Percentiles rank a stretch among this genome's conserved stretches.
These are phyloP conservation scores for Microdochium trichocladiopsis DNA, from an alignment of 2,329 filamentous ascomycete species.

Conservation along the genomic window DNA sequence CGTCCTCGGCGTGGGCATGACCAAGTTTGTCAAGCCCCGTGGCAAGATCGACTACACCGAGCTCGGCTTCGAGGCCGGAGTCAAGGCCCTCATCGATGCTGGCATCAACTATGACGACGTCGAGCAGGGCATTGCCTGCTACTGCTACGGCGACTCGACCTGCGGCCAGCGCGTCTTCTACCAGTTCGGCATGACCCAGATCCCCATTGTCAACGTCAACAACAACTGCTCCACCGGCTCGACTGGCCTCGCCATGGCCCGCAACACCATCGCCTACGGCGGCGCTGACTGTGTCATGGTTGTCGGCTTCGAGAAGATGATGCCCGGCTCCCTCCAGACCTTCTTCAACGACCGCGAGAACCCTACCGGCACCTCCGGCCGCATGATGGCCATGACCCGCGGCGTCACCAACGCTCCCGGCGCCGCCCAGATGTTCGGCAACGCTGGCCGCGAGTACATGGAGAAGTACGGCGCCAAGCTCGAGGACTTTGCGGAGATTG, in stretches of 20 bases:
- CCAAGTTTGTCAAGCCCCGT: slow-evolving; percentile 96
- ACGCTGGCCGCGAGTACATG: slow-evolving; percentile 90
- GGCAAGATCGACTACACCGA: slow-evolving; percentile 94
- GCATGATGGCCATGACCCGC: slow-evolving; percentile 78
- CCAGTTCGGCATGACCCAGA: slow-evolving; percentile 95
- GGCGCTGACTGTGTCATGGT: slow-evolving; percentile 85
- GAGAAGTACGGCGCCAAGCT: slow-evolving; percentile 83
- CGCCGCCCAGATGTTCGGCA: slow-evolving; percentile 91
- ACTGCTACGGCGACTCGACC: slow-evolving; percentile 93
- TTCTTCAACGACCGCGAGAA: slow-evolving; percentile 82
- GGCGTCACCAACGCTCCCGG: slow-evolving; percentile 77
- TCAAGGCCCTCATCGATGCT: slow-evolving; percentile 79
- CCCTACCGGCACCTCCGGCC: slow-evolving; percentile 63
- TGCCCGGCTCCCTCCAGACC: slow-evolving; percentile 74
- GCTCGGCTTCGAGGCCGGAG: slow-evolving; percentile 84
- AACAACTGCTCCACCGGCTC: slow-evolving; percentile 98
- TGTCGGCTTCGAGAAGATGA: slow-evolving; percentile 98
- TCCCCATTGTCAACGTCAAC: slow-evolving; percentile 97
- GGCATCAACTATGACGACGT: slow-evolving; percentile 96
- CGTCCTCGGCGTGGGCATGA: slow-evolving; percentile 96
- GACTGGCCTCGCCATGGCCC: slow-evolving; percentile 78
- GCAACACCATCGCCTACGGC: slow-evolving; percentile 72
- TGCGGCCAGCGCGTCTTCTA: slow-evolving; percentile 97
- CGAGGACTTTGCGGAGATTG: slow-evolving; percentile 93
- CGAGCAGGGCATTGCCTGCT: slow-evolving; percentile 92